Base-by-base conservation (phyloP, 345 rosid genomes). In the Lepidium sativum region DNA sequence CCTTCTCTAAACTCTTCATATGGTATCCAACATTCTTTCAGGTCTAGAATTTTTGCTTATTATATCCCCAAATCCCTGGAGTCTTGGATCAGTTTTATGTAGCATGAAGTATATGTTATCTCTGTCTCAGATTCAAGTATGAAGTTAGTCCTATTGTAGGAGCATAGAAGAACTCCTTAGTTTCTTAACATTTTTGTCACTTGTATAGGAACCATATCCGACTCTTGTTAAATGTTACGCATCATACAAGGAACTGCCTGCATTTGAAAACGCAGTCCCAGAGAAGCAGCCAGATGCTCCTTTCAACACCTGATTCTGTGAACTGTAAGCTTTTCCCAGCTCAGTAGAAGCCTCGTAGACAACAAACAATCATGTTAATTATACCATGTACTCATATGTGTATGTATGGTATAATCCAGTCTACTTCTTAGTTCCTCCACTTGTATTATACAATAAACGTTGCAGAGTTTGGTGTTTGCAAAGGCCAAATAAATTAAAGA, bases 191-290 rank as follows among this genome's bases (percentile, higher is more conserved):
- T 9, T 15, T 27, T 55, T 1, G 5, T 15, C 34, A 20, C 7
- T 52, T n/a, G 52, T 42, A 13, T 60, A 85, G 95, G 71, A 77
- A 40, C 74, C 76, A 38, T 87, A 69, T 76, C 88, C 88, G 14
- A 72, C 80, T 57, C 73, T 87, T 43, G 33, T 68, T n/a, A 84
- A 79, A 80, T 67, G 81, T 82, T 67, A 85, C 11, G 77, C 80
- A 44, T 83, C 84, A 41, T 89, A 83, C 60, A 53, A 65, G 23
- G 79, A 78, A 68, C 72, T 74, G 17, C 75, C 85, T 1, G 80
- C 72, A 63, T 82, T 74, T 64, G 54, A 55, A 61, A 53, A 74
- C 20, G 67, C 75, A 32, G 21, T 59, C 51, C 77, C 79, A n/a
- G 72, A 56, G 54, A 72, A 75, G 21, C 77, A 71, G 55, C 77